Conservation (phyloP, 2,329 filamentous ascomycete genomes). For the Botrytis medusae region DNA sequence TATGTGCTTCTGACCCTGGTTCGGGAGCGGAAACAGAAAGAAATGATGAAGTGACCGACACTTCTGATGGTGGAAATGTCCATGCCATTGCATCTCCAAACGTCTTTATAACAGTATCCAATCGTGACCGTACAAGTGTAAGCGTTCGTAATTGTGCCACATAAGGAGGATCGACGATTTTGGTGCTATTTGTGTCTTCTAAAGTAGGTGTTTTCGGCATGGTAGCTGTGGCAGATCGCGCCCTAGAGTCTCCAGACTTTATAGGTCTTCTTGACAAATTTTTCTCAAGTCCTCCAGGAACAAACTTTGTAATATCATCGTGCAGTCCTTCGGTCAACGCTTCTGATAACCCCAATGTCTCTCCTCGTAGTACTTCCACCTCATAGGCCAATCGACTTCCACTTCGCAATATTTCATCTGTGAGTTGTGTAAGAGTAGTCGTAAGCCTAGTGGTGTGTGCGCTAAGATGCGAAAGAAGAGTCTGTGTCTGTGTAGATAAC, state of each 20-base stretch:
- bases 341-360: slow-evolving; percentile 78
- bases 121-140: slow-evolving; percentile 75
- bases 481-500: slow-evolving; percentile 77
- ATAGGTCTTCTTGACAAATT: slow-evolving; percentile 30
- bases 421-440: slow-evolving; percentile 79
- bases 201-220: slow-evolving; percentile 34
- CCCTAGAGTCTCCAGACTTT: slow-evolving; percentile 34
- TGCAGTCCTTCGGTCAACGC: slow-evolving; percentile 70
- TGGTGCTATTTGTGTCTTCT: slow-evolving; percentile 30
- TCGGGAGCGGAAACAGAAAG: slow-evolving; percentile 88
- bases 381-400: slow-evolving; percentile 89
- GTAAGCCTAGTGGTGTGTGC: slow-evolving; percentile 84
- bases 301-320: slow-evolving; percentile 71
- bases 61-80: slow-evolving; percentile 82
- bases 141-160: slow-evolving; percentile 80
- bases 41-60: slow-evolving; percentile 80
- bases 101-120: slow-evolving; percentile 84
- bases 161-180: slow-evolving; percentile 57
- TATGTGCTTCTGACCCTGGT: slow-evolving; percentile 62
- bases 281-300: slow-evolving; percentile 50
- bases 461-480: slow-evolving; percentile 82
- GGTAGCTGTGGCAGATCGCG: slow-evolving; percentile 32
- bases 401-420: slow-evolving; percentile 90
- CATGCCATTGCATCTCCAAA: slow-evolving; percentile 98
- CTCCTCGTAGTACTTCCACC: slow-evolving; percentile 88